Percentiles rank a stretch among this genome's conserved stretches.
Conservation (phyloP, 1,284 basidiomycete genomes). For the Abortiporus biennis region DNA sequence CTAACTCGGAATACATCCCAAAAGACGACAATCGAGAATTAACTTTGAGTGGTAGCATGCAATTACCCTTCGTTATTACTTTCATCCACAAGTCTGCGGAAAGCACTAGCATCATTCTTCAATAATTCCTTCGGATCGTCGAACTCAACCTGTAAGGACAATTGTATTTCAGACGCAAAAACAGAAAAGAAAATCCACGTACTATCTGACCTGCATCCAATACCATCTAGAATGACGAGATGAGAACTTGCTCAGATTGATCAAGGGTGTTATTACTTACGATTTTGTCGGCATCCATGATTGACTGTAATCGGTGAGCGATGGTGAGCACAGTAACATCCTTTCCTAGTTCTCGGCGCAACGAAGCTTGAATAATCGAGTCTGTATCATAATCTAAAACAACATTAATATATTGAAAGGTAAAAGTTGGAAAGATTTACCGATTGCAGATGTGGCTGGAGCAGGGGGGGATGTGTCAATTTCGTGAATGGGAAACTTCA, state of each 20-base stretch:
- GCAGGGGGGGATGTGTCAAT: not conserved
- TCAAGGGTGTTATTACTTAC: conserved; percentile 14
- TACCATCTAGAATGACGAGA: conserved; percentile 10
- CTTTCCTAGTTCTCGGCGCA: conserved; percentile 42
- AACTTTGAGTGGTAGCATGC: too few species aligned
- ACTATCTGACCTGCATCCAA: conserved; percentile 5
- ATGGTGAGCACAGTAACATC: conserved; percentile 57
- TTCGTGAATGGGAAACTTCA: not conserved
- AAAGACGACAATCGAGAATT: too few species aligned
- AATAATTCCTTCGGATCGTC: conserved; percentile 58
- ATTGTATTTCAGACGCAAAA: not conserved
- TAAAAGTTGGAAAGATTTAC: conserved; percentile 18
- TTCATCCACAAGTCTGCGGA: conserved; percentile 55
- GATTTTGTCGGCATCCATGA: conserved; percentile 50
- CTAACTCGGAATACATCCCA: too few species aligned
- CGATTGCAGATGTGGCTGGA: conserved; percentile 30
- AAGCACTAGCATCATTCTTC: conserved; percentile 38
- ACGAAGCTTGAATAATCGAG: conserved; percentile 47
- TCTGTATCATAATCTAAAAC: conserved; percentile 46
- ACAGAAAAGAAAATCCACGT: not conserved
- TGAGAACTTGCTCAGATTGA: not conserved
- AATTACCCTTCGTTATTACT: conserved; percentile 42
- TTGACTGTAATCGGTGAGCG: conserved; percentile 63
- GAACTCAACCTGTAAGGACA: conserved; percentile 41
- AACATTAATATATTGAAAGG: not conserved